phyloP scores from a whole-genome alignment of 2,329 filamentous ascomycete species.

The Sporothrix euskadiensis region DNA sequence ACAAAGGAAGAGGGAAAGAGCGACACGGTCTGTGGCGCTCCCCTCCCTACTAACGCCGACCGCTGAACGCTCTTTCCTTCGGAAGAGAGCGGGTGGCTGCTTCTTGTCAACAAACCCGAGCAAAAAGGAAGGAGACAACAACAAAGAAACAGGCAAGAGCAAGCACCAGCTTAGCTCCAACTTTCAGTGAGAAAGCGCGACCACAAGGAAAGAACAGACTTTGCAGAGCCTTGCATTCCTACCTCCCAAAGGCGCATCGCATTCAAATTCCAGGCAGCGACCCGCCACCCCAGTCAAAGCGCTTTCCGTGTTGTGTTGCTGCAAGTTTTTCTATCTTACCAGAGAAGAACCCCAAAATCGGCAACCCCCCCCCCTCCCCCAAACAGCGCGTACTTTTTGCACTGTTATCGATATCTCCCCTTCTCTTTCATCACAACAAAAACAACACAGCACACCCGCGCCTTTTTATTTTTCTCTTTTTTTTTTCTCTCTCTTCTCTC shows the following conservation, averaged over 20 bases:
- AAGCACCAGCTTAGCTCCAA: constrained; percentile 4
- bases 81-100: not conserved
- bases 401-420: constrained; percentile 22
- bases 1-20: not conserved
- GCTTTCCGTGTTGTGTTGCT: not conserved
- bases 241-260: constrained; percentile 17
- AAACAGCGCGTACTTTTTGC: not conserved
- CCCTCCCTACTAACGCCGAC: not conserved
- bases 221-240: constrained; percentile 14
- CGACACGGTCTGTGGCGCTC: not conserved
- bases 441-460: constrained; percentile 4
- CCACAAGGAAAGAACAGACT: not conserved
- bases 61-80: not conserved
- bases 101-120: not conserved
- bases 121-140: not conserved
- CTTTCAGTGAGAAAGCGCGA: not conserved
- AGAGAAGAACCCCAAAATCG: constrained; percentile 11
- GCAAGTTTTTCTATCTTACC: not conserved
- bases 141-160: not conserved
- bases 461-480: not conserved
- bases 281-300: constrained; percentile 20
- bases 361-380: constrained; percentile 2
- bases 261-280: constrained; percentile 24
- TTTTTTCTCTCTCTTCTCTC: not conserved
- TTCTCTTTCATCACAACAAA: constrained; percentile 22